Conservation (phyloP, 495 filamentous ascomycete genomes). For the Xylaria curta region DNA sequence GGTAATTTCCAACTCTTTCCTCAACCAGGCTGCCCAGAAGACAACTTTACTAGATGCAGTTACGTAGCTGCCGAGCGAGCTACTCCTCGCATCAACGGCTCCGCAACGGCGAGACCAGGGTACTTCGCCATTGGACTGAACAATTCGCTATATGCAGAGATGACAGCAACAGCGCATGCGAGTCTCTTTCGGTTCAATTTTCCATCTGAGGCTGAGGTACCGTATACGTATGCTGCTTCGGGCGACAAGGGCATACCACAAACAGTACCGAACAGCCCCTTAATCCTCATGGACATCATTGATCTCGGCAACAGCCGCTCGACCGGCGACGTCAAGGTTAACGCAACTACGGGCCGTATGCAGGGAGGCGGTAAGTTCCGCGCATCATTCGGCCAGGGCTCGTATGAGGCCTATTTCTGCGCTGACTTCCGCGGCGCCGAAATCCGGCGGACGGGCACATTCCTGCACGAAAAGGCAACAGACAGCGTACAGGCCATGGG, state of each 20-base stretch:
- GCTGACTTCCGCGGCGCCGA: slow-evolving; percentile 70
- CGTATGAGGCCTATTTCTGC: slow-evolving; percentile 66
- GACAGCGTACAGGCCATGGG: slow-evolving; percentile 57
- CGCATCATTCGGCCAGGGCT: slow-evolving; percentile 73
- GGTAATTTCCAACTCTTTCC: slow-evolving; percentile 80
- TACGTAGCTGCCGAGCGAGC: slow-evolving; percentile 61
- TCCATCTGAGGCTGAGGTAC: slow-evolving; percentile 41
- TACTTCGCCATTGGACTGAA: slow-evolving; percentile 70
- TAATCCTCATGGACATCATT: slow-evolving; percentile 68
- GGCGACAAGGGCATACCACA: background rate
- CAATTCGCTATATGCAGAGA: slow-evolving; percentile 70
- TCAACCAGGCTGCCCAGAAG: slow-evolving; percentile 67
- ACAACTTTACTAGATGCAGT: slow-evolving; percentile 66
- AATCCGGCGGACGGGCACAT: slow-evolving; percentile 64
- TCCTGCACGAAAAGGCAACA: slow-evolving; percentile 50
- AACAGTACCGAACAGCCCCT: slow-evolving; percentile 57
- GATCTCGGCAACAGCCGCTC: slow-evolving; percentile 67
- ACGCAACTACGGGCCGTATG: slow-evolving; percentile 60
- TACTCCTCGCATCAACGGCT: slow-evolving; percentile 53
- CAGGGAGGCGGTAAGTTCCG: slow-evolving; percentile 66
- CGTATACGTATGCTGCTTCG: background rate
- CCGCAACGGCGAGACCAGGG: slow-evolving; percentile 65
- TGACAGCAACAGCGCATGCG: slow-evolving; percentile 70
- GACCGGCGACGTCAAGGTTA: slow-evolving; percentile 62
- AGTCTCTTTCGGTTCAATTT: slow-evolving; percentile 76